Evolutionary conservation across 768 basidiomycete species (phyloP), one percentile per base, ranked within the genome.

Genomic region (Roridomyces roridus): DNA sequence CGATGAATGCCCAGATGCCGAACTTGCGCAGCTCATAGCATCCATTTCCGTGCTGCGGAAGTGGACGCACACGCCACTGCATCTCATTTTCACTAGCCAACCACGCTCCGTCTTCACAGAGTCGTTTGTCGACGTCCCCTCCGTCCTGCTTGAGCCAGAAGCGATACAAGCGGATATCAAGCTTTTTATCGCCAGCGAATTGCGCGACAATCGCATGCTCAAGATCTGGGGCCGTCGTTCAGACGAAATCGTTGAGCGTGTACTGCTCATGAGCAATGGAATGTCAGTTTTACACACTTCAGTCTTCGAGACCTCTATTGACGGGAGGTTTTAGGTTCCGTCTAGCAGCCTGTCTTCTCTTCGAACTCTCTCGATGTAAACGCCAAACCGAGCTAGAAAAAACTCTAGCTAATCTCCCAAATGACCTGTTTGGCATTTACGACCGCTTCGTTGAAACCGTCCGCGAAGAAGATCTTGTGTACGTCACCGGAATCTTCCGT

Each of bases 11-110:
- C 12, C 14, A 2, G 55, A 28, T 0, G 6, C 7, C 3, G 55
- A 56, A 14, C 17, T 37, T 6, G 7, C 1, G 0, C 24, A 24
- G 34, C 47, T 56, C 6, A 1, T 56, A 17, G 18, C 24, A 15
- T n/a, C 45, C 26, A 24, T 56, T 28, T 44, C 36, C 11, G 31
- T 4, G 34, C 41, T 56, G 1, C 36, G 20, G 31, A 8, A 2
- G 0, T 56, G 55, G 55, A 31, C 8, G 14, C 1, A 7, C 12
- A 39, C 1, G 17, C 55, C 42, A 15, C 15, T 56, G n/a, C 55
- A 56, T 21, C 47, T 56, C 11, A 5, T 56, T 17, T 26, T 56
- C 25, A 56, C 55, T 10, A 56, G 55, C 11, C 55, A 56, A 36
- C 41, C 18, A 6, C 47, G 55, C 7, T 5, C 12, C 12, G 8